Percentiles rank a stretch among this genome's conserved stretches.
These are phyloP conservation scores for Penicillium canariense DNA, from an alignment of 495 filamentous ascomycete species.

Conservation along the genomic window DNA sequence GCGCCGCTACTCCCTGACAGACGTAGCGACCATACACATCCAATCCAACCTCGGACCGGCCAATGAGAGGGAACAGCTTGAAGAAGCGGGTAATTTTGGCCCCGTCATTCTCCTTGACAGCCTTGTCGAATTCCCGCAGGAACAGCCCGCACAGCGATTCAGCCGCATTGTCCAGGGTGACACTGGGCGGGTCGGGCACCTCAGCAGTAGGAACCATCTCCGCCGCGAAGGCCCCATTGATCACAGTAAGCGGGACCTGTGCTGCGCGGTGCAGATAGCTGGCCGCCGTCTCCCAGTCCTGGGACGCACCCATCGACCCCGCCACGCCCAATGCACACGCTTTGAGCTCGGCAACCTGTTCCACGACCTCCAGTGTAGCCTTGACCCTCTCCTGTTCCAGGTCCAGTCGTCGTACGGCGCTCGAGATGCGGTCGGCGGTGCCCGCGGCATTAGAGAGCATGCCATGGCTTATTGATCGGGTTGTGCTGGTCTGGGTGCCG, in stretches of 20 bases:
- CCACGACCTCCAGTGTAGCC: constrained; percentile 85
- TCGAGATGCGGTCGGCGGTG: constrained; percentile 83
- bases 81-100: constrained; percentile 92
- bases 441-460: constrained; percentile 82
- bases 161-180: constrained; percentile 82
- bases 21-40: constrained; percentile 96
- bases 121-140: constrained; percentile 91
- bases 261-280: constrained; percentile 80
- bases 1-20: constrained; percentile 83
- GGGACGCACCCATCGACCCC: constrained; percentile 93
- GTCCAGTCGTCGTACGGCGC: constrained; percentile 81
- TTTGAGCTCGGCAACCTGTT: constrained; percentile 94
- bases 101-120: constrained; percentile 78
- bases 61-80: constrained; percentile 95
- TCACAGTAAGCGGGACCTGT: constrained; percentile 73
- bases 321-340: constrained; percentile 93
- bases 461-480: constrained; percentile 77
- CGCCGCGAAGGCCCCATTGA: constrained; percentile 84
- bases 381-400: constrained; percentile 87
- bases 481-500: constrained; percentile 81
- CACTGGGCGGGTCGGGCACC: constrained; percentile 83
- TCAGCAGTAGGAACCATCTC: constrained; percentile 93
- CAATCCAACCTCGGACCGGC: constrained; percentile 80
- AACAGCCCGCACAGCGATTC: constrained; percentile 88
- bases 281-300: constrained; percentile 97